A percentile compares a stretch with the other conserved stretches of the same genome.
Conservation (phyloP, 331 rosid genomes). For the Ulmus americana region DNA sequence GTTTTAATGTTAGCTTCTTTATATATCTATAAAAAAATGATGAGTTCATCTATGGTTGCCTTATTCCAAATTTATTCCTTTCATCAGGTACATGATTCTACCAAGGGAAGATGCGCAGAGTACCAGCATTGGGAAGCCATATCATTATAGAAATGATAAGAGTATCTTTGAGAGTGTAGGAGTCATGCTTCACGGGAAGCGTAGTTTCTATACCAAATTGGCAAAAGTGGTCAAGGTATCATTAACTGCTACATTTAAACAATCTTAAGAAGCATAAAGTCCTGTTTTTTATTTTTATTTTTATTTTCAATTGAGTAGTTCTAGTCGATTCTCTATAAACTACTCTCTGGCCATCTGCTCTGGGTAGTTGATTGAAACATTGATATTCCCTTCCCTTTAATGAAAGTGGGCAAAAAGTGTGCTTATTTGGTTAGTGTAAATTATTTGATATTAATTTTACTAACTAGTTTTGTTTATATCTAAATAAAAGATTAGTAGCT, state of each 20-base stretch:
- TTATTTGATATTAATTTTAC: too few relatives aligned
- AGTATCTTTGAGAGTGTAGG: conserved; percentile 59
- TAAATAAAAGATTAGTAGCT: too few relatives aligned
- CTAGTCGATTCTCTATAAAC: too few relatives aligned
- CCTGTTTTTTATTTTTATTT: neutral
- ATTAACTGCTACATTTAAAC: neutral
- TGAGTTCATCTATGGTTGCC: conserved; percentile 9
- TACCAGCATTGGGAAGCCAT: conserved; percentile 29
- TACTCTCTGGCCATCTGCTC: too few relatives aligned
- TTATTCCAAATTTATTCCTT: conserved; percentile 19
- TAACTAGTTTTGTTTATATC: too few relatives aligned
- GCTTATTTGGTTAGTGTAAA: too few relatives aligned
- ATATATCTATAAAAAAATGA: neutral
- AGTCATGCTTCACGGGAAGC: conserved; percentile 79
- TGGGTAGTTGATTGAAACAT: too few relatives aligned
- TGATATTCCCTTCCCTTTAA: too few relatives aligned
- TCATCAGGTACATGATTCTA: conserved; percentile 56
- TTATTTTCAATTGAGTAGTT: too few relatives aligned
- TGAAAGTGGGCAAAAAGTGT: too few relatives aligned
- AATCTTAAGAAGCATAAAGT: neutral
- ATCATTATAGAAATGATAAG: conserved; percentile 21
- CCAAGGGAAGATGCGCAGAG: conserved; percentile 39
- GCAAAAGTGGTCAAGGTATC: conserved; percentile 52
- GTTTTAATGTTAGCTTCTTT: neutral
- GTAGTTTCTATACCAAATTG: conserved; percentile 62